Evolutionary conservation across 1,284 basidiomycete species (phyloP), one percentile per base, ranked within the genome.

Genomic region (Heterobasidion irregulare): DNA sequence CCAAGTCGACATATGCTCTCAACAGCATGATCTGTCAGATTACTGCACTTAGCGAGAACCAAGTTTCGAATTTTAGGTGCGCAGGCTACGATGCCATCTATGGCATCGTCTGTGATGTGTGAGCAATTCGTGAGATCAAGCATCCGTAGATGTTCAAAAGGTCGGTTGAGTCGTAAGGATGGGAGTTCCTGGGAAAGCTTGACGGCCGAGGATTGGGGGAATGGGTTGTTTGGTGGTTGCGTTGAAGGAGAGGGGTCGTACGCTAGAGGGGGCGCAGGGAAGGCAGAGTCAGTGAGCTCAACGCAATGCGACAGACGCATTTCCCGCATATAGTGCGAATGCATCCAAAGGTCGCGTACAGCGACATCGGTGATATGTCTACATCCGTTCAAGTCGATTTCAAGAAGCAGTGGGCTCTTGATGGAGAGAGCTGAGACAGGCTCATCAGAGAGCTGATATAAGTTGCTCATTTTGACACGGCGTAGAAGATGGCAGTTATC

Each of bases 41-140:
- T 73, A 2, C 75, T 71, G 68, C 97, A 99, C 71, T 98, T 99
- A 53, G 94, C 92, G 47, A 99, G 74, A 33, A 95, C 92, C 45
- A 99, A 77, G 64, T 91, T 95, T 61, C 97, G 85, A 62, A 99
- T 89, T 68, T 90, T 90, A 7, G 94, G 92, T 19, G 94, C 91
- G 63, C 90, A 87, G 33, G 83, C 79, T 56, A 98, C 81, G 65
- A 99, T 89, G 54, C 94, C 93, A 61, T 94, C 93, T 41, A 99
- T 77, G 2, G 93, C 89, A 56, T 87, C 84, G 70, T 99, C 97
- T 12, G 90, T 92, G 54, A 99, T 73, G 26, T 78, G 77, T 1
- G 80, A 73, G 67, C 95, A 97, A 2, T 84, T 87, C 2, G 95
- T 98, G 50, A 99, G 74, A 70, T 97, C 94, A 34, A 97, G 78